Percentiles rank a stretch among this genome's conserved stretches.
Evolutionary conservation across 306 rosid species (phyloP).

Genomic region (Delonix regia): DNA sequence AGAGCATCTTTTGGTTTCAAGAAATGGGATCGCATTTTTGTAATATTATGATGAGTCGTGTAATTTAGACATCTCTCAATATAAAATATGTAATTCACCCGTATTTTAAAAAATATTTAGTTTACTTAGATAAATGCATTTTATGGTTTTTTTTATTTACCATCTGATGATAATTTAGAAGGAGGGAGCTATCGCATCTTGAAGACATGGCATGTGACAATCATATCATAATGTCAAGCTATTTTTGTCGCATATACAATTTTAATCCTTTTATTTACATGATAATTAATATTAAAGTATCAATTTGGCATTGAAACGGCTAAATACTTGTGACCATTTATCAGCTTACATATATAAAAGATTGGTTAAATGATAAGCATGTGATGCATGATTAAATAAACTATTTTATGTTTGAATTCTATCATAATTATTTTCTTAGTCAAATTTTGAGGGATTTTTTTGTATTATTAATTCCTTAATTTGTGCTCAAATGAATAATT

Average conservation of each 20-base stretch:
- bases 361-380: neutral
- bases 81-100: no score
- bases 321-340: neutral
- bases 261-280: neutral
- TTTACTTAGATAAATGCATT: no score
- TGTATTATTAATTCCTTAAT: no score
- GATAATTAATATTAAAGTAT: neutral
- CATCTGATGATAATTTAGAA: no score
- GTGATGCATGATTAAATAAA: neutral
- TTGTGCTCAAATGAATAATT: neutral
- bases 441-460: neutral
- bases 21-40: no score
- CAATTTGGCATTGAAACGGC: neutral
- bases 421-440: neutral
- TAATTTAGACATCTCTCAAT: no score
- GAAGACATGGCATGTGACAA: neutral
- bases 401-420: neutral
- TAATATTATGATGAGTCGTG: no score
- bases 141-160: no score
- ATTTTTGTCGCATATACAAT: neutral
- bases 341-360: neutral
- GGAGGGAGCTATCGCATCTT: no score
- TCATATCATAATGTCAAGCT: neutral
- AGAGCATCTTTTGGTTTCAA: no score
- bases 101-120: no score